A percentile compares a stretch with the other conserved stretches of the same genome.
These are phyloP conservation scores for Cinnamomum micranthum DNA, from an alignment of 164 flowering plant species.

Conservation along the genomic window DNA sequence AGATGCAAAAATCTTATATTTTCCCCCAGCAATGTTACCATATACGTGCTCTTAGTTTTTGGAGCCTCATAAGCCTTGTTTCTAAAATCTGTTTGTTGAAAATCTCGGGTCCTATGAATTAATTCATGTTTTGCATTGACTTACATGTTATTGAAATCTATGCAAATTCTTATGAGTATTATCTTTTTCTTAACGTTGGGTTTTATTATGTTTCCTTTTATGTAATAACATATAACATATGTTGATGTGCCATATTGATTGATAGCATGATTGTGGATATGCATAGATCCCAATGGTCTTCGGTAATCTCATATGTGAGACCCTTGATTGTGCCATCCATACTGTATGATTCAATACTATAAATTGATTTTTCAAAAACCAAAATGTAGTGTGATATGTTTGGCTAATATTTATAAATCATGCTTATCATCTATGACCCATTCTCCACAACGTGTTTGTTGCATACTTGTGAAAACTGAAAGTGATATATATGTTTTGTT, in stretches of 20 bases:
- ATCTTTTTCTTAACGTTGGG: not conserved
- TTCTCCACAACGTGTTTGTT: too few relatives aligned
- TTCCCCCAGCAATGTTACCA: not conserved
- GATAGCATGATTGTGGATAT: not conserved
- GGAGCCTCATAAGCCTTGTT: not conserved
- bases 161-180: not conserved
- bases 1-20: too few relatives aligned
- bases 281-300: too few relatives aligned
- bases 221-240: not conserved
- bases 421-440: not conserved
- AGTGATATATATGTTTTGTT: too few relatives aligned
- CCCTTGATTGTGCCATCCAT: too few relatives aligned
- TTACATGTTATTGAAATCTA: not conserved
- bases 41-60: not conserved
- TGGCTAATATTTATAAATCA: too few relatives aligned
- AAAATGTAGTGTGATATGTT: too few relatives aligned
- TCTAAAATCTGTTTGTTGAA: not conserved
- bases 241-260: too few relatives aligned
- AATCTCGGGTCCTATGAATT: not conserved
- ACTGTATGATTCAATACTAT: too few relatives aligned
- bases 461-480: too few relatives aligned
- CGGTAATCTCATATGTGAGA: too few relatives aligned
- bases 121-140: not conserved
- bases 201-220: not conserved
- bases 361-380: too few relatives aligned